Evolutionary conservation across 495 filamentous ascomycete species (phyloP), one percentile per base, ranked within the genome.

Genomic region (Bathelium albidoporum): DNA sequence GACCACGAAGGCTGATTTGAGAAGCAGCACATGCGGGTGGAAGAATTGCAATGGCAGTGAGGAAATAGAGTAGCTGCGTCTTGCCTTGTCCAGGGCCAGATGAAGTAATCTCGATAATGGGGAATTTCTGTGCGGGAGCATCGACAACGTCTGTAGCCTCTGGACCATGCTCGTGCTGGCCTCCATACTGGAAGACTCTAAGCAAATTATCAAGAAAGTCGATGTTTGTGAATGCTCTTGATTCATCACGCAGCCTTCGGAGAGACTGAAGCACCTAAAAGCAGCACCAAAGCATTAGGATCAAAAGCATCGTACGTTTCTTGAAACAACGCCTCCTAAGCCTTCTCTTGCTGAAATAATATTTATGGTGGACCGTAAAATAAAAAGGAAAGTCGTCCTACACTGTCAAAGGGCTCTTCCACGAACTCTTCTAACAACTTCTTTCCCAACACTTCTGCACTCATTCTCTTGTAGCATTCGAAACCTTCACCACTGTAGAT

Each of bases 51-150:
- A 79, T 73, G 11, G 85, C 75, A 3, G 87, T 74, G 7, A 88
- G 68, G 70, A 89, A 86, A 65, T 95, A 84, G 3, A 95, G 75
- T 0, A 90, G 74, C 45, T 89, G 80, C 28, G 87, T 83, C 66
- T 85, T 86, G 2, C 85, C 85, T n/a, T 78, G 76, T 22, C 76
- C 80, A 20, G 83, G 80, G 0, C 76, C 73, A 32, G 76, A 74
- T 58, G 83, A 82, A 10, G 79, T 77, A 32, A 88, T 77, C 66
- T 87, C 84, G 41, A 87, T 74, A 65, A 78, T 84, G 60, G 73
- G 80, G 64, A 24, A 18, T 58, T 39, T 39, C 3, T 26, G 32
- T 12, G 28, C 32, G 16, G 68, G 29, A 12, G 67, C 18, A 73
- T 69, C 60, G 75, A 71, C 64, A 78, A 68, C 61, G 78, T 72